Evolutionary conservation across 2,329 filamentous ascomycete genomes (phyloP), one percentile per base, ranked within the genome.

Genomic region (Epichloe bromicola): DNA sequence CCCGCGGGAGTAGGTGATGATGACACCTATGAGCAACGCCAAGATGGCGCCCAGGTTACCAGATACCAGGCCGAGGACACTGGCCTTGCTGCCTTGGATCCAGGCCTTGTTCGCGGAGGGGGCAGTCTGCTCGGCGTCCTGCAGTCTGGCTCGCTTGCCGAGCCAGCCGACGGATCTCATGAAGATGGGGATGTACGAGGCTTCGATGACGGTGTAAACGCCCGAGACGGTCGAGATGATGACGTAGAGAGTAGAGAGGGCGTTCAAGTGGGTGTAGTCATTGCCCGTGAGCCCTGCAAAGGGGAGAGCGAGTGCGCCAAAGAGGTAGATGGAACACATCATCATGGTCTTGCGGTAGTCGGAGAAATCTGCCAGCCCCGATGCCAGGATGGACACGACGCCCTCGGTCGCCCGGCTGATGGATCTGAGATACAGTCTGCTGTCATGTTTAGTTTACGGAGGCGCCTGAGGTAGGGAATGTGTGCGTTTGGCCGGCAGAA

Each of bases 311-410:
- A 57, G 51, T 3, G 51, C 36, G 12, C 55, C 55, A 26, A 56
- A 57, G 37, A 57, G 54, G 45, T 57, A 57, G 12, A 57, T 57
- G 20, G 55, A 57, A 15, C 49, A 42, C 55, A 57, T 56, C 55
- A 57, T 57, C 55, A 57, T 57, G 12, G 48, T 51, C 49, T 57
- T 57, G 39, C 55, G 55, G 43, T 57, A 56, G 47, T 56, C 49
- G 10, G 55, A 57, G 51, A 56, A 57, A 39, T 57, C 55, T 10
- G 55, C 55, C 6, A 51, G 43, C 37, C 55, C 55, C 8, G 55
- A 51, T 10, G 54, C 42, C 11, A 57, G 17, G 23, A 56, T 57
- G 6, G 54, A 56, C 10, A 56, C 54, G n/a, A 57, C 41, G 14
- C 55, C 55, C 38, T 57, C 54, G 44, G 46, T 46, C 11, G 55